Base-by-base conservation (phyloP, 345 rosid genomes). In the Gossypium raimondii region DNA sequence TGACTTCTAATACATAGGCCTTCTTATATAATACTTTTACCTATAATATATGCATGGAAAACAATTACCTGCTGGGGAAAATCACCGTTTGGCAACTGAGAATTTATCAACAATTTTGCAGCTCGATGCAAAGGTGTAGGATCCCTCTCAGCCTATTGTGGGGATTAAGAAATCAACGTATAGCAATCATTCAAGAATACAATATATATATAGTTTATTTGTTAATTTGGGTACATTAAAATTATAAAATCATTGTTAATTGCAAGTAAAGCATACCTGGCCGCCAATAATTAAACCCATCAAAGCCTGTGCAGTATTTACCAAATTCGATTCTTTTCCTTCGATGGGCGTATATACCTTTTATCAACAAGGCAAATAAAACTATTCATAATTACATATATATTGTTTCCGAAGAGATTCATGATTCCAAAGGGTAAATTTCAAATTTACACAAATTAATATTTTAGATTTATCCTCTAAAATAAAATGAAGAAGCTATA, bases 31-130 rank as follows among this genome's bases (percentile, higher is more conserved):
- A 29, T 29, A 3, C 4, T 29, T 29, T 29, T 29, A 29, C 4
- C 34, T 29, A 3, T 29, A 29, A 44, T 44, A 44, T 44, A 7
- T 44, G 9, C 2, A 44, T 44, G 47, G 11, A 44, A 9, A 44
- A 44, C 0, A 47, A 20, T 47, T 68, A 88, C 92, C 85, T 89
- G 87, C 73, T 87, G 89, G 2, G 97, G 97, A 58, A 87, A 92
- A 72, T 85, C 90, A 2, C 94, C 97, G 74, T 82, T 78, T 41
- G 83, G 89, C 50, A 82, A n/a, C 53, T 92, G 94, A 16, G 89
- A 89, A 80, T 84, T 90, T 77, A 92, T 90, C 73, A 92, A 71
- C 58, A 90, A 73, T 71, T 85, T 92, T 18, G 87, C 92, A 14
- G 87, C 96, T 2, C 78, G 84, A 63, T 88, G 90, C 79, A 89